phyloP scores from a whole-genome alignment of 2,329 filamentous ascomycete species.

The Thielaviopsis musarum region DNA sequence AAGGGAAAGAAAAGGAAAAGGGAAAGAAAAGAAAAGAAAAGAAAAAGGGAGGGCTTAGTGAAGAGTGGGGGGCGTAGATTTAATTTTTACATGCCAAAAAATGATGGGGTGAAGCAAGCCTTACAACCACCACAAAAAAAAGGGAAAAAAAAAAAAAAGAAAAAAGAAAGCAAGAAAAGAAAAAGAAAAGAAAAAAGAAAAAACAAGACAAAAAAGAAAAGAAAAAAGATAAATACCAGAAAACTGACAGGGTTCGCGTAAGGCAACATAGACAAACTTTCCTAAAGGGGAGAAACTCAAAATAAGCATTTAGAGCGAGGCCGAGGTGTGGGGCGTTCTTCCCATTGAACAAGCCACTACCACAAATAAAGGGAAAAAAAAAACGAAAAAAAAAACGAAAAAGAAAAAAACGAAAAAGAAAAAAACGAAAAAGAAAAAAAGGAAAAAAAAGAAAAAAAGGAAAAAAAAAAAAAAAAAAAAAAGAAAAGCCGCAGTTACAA shows the following conservation, averaged over 20 bases:
- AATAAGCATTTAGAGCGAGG: not conserved
- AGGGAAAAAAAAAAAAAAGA: not conserved
- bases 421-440: too few relatives aligned
- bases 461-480: too few relatives aligned
- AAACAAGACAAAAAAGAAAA: not conserved
- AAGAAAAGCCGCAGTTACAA: too few relatives aligned
- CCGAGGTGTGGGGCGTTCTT: too few relatives aligned
- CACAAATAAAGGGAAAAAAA: too few relatives aligned
- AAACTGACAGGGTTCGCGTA: constrained; percentile 3
- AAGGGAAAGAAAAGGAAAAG: not conserved
- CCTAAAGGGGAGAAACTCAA: not conserved
- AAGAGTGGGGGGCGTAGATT: too few relatives aligned
- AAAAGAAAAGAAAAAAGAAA: too few relatives aligned
- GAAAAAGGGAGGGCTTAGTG: not conserved
- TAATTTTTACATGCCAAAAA: too few relatives aligned
- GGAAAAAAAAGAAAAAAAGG: too few relatives aligned
- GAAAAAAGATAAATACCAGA: not conserved
- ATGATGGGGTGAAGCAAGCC: not conserved
- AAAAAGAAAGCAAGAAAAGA: not conserved
- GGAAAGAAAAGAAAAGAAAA: not conserved
- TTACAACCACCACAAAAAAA: not conserved
- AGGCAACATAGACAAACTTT: constrained; percentile 1
- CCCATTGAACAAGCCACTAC: too few relatives aligned
- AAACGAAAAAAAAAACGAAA: too few relatives aligned
- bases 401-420: too few relatives aligned